phyloP scores from a whole-genome alignment of 192 early-diverging fungal genomes.

The Thoreauomyces humboldtii region DNA sequence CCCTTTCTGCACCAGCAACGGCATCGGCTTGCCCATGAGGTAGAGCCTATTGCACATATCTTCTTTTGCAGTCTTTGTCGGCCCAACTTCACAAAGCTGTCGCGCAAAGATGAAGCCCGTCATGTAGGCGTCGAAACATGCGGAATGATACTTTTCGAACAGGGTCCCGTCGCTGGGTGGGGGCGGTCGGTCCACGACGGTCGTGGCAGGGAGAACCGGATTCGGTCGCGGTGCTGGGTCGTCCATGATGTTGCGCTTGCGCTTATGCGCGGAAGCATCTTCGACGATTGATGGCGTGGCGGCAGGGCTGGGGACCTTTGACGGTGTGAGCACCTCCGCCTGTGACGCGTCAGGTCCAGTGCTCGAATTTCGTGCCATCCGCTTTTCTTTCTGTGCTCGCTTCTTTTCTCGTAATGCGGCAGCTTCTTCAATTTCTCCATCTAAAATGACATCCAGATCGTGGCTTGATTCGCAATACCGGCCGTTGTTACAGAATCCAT shows the following conservation, averaged over 20 bases:
- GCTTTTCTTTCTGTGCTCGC: neutral
- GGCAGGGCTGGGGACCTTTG: constrained; percentile 17
- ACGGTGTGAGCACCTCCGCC: too few relatives aligned
- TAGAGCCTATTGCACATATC: constrained; percentile 70
- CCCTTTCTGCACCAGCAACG: constrained; percentile 64
- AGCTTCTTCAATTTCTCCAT: constrained; percentile 31
- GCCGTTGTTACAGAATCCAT: constrained; percentile 75
- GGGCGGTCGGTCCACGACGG: constrained; percentile 12
- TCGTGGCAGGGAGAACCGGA: too few relatives aligned
- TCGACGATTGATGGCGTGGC: constrained; percentile 6
- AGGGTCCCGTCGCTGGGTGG: constrained; percentile 14
- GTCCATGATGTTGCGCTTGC: too few relatives aligned
- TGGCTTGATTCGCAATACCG: constrained; percentile 72
- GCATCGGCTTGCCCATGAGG: constrained; percentile 76
- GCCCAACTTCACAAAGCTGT: neutral
- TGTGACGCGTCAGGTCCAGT: too few relatives aligned
- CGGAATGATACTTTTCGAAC: constrained; percentile 76
- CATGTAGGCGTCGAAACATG: constrained; percentile 96
- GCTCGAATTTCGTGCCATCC: too few relatives aligned
- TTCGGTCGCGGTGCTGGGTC: too few relatives aligned
- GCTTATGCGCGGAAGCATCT: too few relatives aligned
- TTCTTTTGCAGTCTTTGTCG: constrained; percentile 24
- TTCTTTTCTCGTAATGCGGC: neutral
- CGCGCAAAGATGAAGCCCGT: constrained; percentile 84
- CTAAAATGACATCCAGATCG: constrained; percentile 85